Conservation (phyloP, 1,139 yeast species). For the Candida tunisiensis region DNA sequence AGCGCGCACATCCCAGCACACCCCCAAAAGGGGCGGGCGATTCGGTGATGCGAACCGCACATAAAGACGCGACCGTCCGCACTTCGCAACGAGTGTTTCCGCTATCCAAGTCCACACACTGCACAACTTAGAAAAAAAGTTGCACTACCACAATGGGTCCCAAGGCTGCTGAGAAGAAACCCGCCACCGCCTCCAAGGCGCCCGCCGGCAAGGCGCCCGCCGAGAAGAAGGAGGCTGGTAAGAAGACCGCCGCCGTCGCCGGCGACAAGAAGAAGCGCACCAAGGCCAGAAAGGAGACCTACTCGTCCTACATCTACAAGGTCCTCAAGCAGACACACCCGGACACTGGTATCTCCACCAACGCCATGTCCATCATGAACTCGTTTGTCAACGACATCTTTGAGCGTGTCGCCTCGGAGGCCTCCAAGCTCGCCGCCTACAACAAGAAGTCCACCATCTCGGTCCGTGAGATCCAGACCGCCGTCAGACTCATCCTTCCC, state of each 20-base stretch:
- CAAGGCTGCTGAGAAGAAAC: conserved; percentile 71
- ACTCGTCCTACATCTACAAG: conserved; percentile 97
- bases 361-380: conserved; percentile 75
- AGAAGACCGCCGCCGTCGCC: conserved; percentile 60
- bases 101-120: too few species aligned
- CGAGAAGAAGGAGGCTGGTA: conserved; percentile 91
- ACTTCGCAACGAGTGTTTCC: too few species aligned
- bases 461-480: conserved; percentile 98
- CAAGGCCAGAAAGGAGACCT: conserved; percentile 86
- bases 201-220: conserved; percentile 99
- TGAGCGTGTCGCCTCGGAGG: too few species aligned
- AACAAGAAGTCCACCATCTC: conserved; percentile 98
- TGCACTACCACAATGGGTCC: conserved; percentile 55
- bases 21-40: too few species aligned
- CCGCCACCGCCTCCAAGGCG: conserved; percentile 25
- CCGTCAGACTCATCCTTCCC: conserved; percentile 96
- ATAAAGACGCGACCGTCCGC: too few species aligned
- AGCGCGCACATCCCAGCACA: too few species aligned
- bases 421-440: conserved; percentile 99
- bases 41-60: too few species aligned
- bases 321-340: conserved; percentile 98
- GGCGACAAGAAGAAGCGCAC: conserved; percentile 86
- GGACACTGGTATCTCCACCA: conserved; percentile 98
- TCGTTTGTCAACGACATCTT: conserved; percentile 29
- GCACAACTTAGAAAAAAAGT: conserved; percentile 15